These are phyloP conservation scores for Myxozyma melibiosi DNA, from an alignment of 805 yeast species.

Conservation along the genomic window DNA sequence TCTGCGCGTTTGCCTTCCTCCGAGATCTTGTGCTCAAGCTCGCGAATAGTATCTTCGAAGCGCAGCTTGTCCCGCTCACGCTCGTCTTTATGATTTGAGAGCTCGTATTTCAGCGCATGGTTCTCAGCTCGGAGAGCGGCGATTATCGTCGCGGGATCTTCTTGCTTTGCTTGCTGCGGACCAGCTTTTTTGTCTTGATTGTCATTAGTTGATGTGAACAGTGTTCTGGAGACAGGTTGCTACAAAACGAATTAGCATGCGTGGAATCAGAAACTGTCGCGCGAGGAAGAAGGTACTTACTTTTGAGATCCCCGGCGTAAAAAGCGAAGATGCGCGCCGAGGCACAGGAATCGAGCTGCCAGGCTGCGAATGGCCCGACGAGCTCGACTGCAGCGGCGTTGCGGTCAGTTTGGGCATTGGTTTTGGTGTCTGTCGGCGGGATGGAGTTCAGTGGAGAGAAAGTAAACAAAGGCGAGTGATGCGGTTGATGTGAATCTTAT, in stretches of 20 bases:
- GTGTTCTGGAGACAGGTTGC: slow-evolving; percentile 19
- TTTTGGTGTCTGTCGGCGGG: too few species aligned
- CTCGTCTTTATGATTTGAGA: slow-evolving; percentile 46
- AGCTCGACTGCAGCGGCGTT: slow-evolving; percentile 9
- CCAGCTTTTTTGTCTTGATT: neutral
- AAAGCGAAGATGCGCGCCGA: slow-evolving; percentile 22
- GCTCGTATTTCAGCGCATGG: slow-evolving; percentile 43
- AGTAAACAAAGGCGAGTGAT: too few species aligned
- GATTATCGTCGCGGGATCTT: slow-evolving; percentile 1
- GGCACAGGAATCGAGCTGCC: slow-evolving; percentile 30
- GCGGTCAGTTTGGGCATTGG: slow-evolving; percentile 11
- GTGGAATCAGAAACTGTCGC: neutral
- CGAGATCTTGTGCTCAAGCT: slow-evolving; percentile 39
- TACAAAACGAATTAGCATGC: neutral
- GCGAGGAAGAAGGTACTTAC: slow-evolving; percentile 1
- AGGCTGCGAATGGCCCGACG: neutral
- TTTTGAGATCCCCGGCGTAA: slow-evolving; percentile 11
- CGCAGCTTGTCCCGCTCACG: slow-evolving; percentile 44
- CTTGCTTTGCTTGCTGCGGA: neutral
- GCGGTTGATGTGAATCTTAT: too few species aligned
- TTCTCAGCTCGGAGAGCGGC: slow-evolving; percentile 30
- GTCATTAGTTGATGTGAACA: slow-evolving; percentile 1
- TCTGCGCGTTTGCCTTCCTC: slow-evolving; percentile 43
- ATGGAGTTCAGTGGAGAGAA: too few species aligned
- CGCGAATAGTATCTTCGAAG: slow-evolving; percentile 40